These are phyloP conservation scores for Macrotyloma uniflorum DNA, from an alignment of 306 rosid species.

Conservation along the genomic window DNA sequence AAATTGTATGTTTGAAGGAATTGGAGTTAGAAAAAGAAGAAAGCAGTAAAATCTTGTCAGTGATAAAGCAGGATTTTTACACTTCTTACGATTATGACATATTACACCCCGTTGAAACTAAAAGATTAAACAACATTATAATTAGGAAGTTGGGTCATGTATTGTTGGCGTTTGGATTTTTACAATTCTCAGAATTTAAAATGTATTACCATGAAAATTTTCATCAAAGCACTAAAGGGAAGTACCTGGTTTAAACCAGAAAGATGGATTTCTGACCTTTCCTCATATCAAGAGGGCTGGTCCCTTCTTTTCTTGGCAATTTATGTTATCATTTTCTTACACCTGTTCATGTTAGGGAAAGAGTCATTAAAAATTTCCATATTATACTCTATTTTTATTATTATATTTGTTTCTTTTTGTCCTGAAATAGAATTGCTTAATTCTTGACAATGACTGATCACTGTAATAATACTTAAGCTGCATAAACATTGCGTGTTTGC, in stretches of 20 bases:
- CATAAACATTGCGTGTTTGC: slow-evolving; percentile 28
- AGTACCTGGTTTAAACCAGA: not conserved
- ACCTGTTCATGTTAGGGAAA: not conserved
- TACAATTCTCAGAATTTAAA: not conserved
- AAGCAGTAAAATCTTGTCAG: not conserved
- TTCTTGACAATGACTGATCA: slow-evolving; percentile 13
- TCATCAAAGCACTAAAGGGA: not conserved
- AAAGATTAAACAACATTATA: not conserved
- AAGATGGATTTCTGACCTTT: not conserved
- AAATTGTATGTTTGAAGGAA: not conserved
- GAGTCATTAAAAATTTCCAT: not conserved
- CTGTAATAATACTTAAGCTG: slow-evolving; percentile 32
- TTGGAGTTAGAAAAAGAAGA: slow-evolving; percentile 15
- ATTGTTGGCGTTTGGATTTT: not conserved
- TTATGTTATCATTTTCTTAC: slow-evolving; percentile 13
- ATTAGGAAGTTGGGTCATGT: not conserved
- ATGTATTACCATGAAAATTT: not conserved
- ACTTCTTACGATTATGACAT: not conserved
- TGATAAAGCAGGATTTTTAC: not conserved
- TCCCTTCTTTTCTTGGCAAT: not conserved
- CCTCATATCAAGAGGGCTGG: not conserved
- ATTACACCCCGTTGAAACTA: not conserved
- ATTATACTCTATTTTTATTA: not conserved
- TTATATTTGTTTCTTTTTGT: not conserved
- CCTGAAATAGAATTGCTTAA: not conserved